Evolutionary conservation across 306 rosid genomes (phyloP), one percentile per base, ranked within the genome.

Genomic region (Castanea mollissima): DNA sequence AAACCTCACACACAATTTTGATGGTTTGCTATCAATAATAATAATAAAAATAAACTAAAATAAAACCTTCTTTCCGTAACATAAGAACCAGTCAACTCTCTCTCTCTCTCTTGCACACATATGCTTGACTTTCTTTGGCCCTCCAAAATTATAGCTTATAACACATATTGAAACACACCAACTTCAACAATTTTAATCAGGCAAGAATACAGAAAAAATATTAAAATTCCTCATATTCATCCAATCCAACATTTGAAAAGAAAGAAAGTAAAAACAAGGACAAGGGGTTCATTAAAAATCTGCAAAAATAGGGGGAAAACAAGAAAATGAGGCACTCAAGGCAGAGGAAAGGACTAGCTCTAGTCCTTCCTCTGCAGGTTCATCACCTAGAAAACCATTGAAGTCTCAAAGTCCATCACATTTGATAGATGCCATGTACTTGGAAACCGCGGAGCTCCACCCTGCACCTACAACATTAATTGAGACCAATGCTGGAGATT

Each of bases 401-500:
- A 44, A 49, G 9, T 35, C 71, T 25, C 58, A 1, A 2, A 85
- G 76, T 7, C 68, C 76, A 20, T 14, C 79, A 18, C 83, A 78
- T 13, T 71, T 72, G 44, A 35, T 80, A 49, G 77, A 14, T 16
- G 9, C 9, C 8, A 15, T 49, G 38, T 12, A 35, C 2, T 3
- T 29, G 46, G 92, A 62, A 3, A 20, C 83, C 1, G 32, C 82
- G 51, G 92, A 88, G 21, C 91, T 90, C 15, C 86, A 87, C 34
- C 86, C 77, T 83, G 89, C 92, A 4, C 94, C 94, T 19, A 81
- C 82, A 25, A 67, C 85, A 1, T 74, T 74, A 1, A 19, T 90
- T 27, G 85, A 84, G 57, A 84, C 91, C 7, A 74, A 80, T 74
- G 87, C 76, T 6, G 87, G 87, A 79, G 96, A 89, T 64, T 88